Base-by-base conservation (phyloP, 257 asterid species). In the Cordia subcordata region DNA sequence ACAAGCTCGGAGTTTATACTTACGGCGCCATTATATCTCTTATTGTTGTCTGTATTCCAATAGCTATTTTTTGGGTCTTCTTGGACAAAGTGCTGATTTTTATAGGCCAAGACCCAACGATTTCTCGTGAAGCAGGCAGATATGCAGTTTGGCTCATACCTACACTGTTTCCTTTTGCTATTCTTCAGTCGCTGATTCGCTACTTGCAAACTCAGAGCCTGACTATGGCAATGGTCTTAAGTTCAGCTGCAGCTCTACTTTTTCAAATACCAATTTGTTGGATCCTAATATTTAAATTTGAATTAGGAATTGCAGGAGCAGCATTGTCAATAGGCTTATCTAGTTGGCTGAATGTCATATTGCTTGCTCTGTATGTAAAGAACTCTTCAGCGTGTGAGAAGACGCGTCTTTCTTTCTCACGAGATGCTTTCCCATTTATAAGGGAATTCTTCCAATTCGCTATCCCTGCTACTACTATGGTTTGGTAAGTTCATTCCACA, bases 391-490 rank as follows among this genome's bases (percentile, higher is more conserved):
- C 85, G 23, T 85, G 96, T 46, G 49, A 66, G 10, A 64, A 63
- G 15, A 77, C 94, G 3, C 73, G 73, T 4, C 60, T 63, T 23
- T 16, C 77, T 4, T 69, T 69, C 45, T 84, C 84, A 0, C 50
- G 14, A 14, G 92, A 82, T 2, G 89, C 69, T 46, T 70, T 83
- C 46, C 58, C 32, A 0, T 63, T 78, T n/a, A 22, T 76, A 23
- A 67, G 73, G 68, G 90, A 91, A 55, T 88, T 91, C 76, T 71
- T 82, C 68, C 75, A 38, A 22, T 72, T 88, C 64, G 90, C 92
- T 42, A 57, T 92, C 54, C 96, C 98, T 11, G 84, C 96, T 51
- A 81, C 95, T 57, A 79, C 76, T 4, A 91, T 91, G 98, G 88
- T 85, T 62, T 91, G 98, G 98, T 91, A 80, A 75, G 60, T 61